Evolutionary conservation across 2,329 filamentous ascomycete species (phyloP).

Genomic region (Aspergillus ibericus): DNA sequence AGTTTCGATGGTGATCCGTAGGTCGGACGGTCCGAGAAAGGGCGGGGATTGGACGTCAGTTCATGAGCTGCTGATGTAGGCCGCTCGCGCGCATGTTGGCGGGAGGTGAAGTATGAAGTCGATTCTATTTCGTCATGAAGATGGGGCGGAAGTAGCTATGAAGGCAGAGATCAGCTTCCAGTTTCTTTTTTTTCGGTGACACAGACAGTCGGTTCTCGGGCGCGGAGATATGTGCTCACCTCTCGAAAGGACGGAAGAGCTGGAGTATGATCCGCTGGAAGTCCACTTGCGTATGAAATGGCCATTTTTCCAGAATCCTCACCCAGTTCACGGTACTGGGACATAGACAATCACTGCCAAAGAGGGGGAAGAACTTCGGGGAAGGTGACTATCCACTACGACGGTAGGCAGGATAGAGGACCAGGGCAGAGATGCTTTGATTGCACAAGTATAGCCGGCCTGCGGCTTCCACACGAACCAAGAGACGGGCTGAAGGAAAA

Average conservation of each 20-base stretch:
- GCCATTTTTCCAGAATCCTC: slow-evolving; percentile 39
- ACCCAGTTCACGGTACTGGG: slow-evolving; percentile 33
- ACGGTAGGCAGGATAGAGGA: neutral
- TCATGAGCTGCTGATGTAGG: slow-evolving; percentile 31
- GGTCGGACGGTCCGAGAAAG: slow-evolving; percentile 26
- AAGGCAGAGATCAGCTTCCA: slow-evolving; percentile 9
- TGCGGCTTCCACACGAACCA: slow-evolving; percentile 14
- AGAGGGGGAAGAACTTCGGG: slow-evolving; percentile 1
- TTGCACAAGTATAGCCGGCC: slow-evolving; percentile 20
- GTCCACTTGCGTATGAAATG: slow-evolving; percentile 39
- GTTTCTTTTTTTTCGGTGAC: neutral
- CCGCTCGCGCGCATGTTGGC: slow-evolving; percentile 31
- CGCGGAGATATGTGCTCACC: slow-evolving; percentile 25
- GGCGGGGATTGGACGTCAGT: slow-evolving; percentile 30
- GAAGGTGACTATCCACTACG: slow-evolving; percentile 2
- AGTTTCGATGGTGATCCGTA: slow-evolving; percentile 22
- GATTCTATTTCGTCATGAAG: slow-evolving; percentile 46
- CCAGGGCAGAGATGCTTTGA: slow-evolving; percentile 4
- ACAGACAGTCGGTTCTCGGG: neutral
- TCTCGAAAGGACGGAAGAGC: slow-evolving; percentile 42
- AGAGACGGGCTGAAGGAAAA: neutral
- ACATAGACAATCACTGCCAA: slow-evolving; percentile 33
- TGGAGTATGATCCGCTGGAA: slow-evolving; percentile 33
- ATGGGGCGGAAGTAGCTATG: slow-evolving; percentile 41
- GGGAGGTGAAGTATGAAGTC: slow-evolving; percentile 33